Evolutionary conservation across 768 basidiomycete species (phyloP).

Genomic region (Hortiboletus flavorubellus): DNA sequence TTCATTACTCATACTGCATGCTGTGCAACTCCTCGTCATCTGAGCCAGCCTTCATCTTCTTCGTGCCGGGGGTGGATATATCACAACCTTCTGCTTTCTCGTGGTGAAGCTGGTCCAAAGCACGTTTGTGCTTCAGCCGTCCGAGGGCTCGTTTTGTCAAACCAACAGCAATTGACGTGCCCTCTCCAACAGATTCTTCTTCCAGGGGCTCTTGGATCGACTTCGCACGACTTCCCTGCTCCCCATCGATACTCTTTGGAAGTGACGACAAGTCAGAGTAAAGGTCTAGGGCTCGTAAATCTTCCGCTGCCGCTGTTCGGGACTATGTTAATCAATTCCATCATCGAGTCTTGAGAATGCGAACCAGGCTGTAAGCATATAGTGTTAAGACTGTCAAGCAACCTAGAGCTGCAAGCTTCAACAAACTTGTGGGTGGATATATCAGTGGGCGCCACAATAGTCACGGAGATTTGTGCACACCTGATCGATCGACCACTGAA

Average conservation of each 20-base stretch:
- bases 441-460: neutral
- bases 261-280: constrained; percentile 55
- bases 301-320: constrained; percentile 44
- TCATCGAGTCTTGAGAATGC: constrained; percentile 2
- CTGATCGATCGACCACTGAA: constrained; percentile 37
- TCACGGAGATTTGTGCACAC: constrained; percentile 27
- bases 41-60: constrained; percentile 18
- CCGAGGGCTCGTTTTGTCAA: constrained; percentile 46
- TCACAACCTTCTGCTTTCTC: constrained; percentile 3
- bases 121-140: constrained; percentile 49
- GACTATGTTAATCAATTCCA: neutral
- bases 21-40: constrained; percentile 1
- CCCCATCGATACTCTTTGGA: constrained; percentile 54
- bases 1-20: neutral
- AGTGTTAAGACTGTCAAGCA: constrained; percentile 47
- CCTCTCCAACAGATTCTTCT: constrained; percentile 12
- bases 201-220: constrained; percentile 4
- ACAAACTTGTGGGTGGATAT: constrained; percentile 18
- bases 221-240: constrained; percentile 40
- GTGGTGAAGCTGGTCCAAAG: constrained; percentile 32
- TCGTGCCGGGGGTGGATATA: constrained; percentile 3
- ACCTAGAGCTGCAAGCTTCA: constrained; percentile 19
- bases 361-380: constrained; percentile 45
- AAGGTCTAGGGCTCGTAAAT: constrained; percentile 53
- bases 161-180: constrained; percentile 10